These are phyloP conservation scores for Calocybe gangraenosa DNA, from an alignment of 768 basidiomycete species.

Conservation along the genomic window DNA sequence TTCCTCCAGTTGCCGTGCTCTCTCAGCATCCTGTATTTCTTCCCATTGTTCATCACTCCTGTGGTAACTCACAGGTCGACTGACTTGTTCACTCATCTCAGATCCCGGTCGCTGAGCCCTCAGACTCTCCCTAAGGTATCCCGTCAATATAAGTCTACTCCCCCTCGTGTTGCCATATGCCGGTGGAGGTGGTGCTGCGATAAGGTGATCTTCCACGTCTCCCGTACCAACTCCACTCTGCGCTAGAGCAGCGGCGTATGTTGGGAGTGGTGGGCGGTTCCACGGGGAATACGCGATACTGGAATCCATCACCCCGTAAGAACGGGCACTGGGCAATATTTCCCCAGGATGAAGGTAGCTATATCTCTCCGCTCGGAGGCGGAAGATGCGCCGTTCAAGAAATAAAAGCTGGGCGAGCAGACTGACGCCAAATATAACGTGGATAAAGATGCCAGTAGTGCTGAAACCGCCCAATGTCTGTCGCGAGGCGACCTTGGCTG, in stretches of 20 bases:
- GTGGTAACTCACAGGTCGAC: conserved; percentile 50
- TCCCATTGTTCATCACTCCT: conserved; percentile 58
- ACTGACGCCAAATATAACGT: conserved; percentile 55
- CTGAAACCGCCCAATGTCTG: conserved; percentile 1
- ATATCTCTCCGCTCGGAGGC: conserved; percentile 66
- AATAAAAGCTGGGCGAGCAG: conserved; percentile 53
- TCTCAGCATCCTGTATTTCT: conserved; percentile 46
- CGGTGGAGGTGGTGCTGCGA: conserved; percentile 67
- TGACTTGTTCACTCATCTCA: conserved; percentile 27
- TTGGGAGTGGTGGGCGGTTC: conserved; percentile 67
- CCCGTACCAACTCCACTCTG: conserved; percentile 68
- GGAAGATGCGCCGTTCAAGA: conserved; percentile 59
- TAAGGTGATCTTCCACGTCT: conserved; percentile 69
- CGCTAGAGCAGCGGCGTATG: conserved; percentile 66
- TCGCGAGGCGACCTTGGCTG: conserved; percentile 20
- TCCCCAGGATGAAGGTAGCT: conserved; percentile 56
- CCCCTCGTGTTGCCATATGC: conserved; percentile 76
- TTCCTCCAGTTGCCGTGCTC: conserved; percentile 51
- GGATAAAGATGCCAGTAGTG: conserved; percentile 48
- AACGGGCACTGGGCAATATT: conserved; percentile 38
- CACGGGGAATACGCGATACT: conserved; percentile 56
- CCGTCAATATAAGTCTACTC: conserved; percentile 56
- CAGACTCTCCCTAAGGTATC: conserved; percentile 44
- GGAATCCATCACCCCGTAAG: conserved; percentile 20
- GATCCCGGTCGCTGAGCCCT: conserved; percentile 45